Conservation (phyloP, 2,329 filamentous ascomycete genomes). For the Colletotrichum camelliae region DNA sequence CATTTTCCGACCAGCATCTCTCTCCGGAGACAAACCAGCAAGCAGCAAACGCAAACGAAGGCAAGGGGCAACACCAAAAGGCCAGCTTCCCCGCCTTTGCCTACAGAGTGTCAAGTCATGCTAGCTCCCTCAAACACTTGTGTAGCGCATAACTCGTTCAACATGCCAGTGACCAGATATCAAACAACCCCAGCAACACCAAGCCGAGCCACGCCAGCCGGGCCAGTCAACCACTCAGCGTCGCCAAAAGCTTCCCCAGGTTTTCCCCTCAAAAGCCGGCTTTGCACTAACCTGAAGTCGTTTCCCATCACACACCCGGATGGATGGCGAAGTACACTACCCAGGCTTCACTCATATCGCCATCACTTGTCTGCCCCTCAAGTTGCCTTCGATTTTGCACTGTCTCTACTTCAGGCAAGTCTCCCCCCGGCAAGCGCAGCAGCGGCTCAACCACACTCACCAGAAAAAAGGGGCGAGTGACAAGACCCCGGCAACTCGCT, state of each 20-base stretch:
- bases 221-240: not conserved
- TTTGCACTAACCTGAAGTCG: not conserved
- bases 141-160: not conserved
- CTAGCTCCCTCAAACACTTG: not conserved
- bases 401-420: not conserved
- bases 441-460: not conserved
- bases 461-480: not conserved
- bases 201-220: not conserved
- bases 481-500: not conserved
- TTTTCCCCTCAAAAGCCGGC: slow-evolving; percentile 3
- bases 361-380: not conserved
- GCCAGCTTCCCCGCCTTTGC: not conserved
- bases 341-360: not conserved
- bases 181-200: not conserved
- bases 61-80: not conserved
- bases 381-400: not conserved
- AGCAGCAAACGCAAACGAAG: not conserved
- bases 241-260: slow-evolving; percentile 3
- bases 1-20: not conserved
- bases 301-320: not conserved
- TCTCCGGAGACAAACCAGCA: not conserved
- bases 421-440: not conserved
- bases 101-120: not conserved
- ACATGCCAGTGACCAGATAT: not conserved
- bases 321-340: not conserved